A percentile compares a stretch with the other conserved stretches of the same genome.
phyloP scores from a whole-genome alignment of 192 early-diverging fungal species.

The Cetraspora pellucida region DNA sequence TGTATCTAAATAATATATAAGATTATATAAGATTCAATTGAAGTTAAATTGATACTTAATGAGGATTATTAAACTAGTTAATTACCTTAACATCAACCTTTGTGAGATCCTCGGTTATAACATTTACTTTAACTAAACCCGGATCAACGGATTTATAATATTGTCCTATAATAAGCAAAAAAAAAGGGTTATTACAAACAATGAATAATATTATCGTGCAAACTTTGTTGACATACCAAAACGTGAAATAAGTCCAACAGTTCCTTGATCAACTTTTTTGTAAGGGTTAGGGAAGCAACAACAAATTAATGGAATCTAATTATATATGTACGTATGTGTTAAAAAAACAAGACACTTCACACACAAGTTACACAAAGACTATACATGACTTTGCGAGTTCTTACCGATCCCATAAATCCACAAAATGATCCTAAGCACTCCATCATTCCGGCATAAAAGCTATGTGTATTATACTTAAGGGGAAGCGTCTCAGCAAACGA shows the following conservation, averaged over 20 bases:
- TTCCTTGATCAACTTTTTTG: slow-evolving; percentile 68
- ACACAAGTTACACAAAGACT: background rate
- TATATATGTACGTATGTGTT: background rate
- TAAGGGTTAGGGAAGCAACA: slow-evolving; percentile 68
- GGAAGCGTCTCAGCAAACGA: slow-evolving; percentile 33
- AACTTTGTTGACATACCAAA: slow-evolving; percentile 64
- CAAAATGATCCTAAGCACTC: slow-evolving; percentile 45
- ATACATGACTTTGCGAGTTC: background rate
- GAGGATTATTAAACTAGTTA: background rate
- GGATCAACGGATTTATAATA: slow-evolving; percentile 56
- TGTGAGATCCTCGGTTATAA: slow-evolving; percentile 47
- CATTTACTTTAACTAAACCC: slow-evolving; percentile 60
- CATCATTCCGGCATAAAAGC: slow-evolving; percentile 53
- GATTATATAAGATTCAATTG: too few species aligned
- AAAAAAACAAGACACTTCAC: too few species aligned
- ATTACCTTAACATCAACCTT: slow-evolving; percentile 51
- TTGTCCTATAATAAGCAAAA: background rate
- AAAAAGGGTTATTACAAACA: background rate
- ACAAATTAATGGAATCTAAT: slow-evolving; percentile 46
- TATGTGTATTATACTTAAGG: slow-evolving; percentile 41
- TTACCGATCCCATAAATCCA: slow-evolving; percentile 50
- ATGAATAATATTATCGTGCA: slow-evolving; percentile 20
- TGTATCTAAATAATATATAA: slow-evolving; percentile 37
- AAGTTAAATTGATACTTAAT: too few species aligned
- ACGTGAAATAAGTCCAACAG: slow-evolving; percentile 66